Conservation (phyloP, 129 eudicot genomes). For the Kitagawia praeruptora region DNA sequence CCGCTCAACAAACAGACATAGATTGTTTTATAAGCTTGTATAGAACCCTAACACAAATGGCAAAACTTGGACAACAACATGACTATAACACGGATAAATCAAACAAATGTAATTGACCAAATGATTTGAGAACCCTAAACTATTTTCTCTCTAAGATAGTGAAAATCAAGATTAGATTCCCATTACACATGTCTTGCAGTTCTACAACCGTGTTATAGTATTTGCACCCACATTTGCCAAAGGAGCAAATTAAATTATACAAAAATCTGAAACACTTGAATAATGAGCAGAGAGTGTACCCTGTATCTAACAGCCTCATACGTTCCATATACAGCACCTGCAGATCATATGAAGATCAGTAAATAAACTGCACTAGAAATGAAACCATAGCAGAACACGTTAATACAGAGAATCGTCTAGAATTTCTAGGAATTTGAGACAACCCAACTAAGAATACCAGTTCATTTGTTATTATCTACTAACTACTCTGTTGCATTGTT, state of each 20-base stretch:
- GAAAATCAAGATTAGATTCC: neutral
- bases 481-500: neutral
- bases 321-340: slow-evolving; percentile 52
- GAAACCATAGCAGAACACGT: neutral
- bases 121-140: neutral
- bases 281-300: slow-evolving; percentile 18
- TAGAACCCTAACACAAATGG: neutral
- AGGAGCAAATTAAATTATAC: neutral
- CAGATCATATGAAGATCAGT: neutral
- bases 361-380: neutral
- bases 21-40: neutral
- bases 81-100: neutral
- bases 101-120: neutral
- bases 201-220: too few relatives aligned
- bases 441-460: neutral
- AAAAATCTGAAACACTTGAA: slow-evolving; percentile 1
- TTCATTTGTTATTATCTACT: slow-evolving; percentile 10
- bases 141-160: neutral
- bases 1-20: neutral
- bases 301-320: slow-evolving; percentile 43
- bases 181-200: neutral
- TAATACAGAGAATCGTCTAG: neutral
- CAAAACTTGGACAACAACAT: neutral
- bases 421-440: neutral
- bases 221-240: neutral